Evolutionary conservation across 2,329 filamentous ascomycete species (phyloP), one percentile per base, ranked within the genome.

Genomic region (Ascosphaera pollenicola): DNA sequence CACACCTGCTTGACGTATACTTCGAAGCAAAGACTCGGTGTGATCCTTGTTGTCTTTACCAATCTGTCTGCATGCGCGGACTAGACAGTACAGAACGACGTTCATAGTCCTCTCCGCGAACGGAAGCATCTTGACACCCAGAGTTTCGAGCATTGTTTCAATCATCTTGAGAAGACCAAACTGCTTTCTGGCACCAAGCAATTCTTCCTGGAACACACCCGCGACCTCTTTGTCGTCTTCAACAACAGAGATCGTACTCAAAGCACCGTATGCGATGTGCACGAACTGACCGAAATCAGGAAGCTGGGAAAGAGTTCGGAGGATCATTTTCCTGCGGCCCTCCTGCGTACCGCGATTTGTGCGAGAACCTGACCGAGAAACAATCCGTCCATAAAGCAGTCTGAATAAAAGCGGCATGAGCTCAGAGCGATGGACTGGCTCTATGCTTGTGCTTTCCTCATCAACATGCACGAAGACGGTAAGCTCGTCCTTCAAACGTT

Each of bases 101-200:
- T 87, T 75, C 44, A 87, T 64, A 3, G 95, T 65, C 10, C 68
- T 69, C 13, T 69, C 62, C 37, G 77, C 68, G 48, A 80, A 87
- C 0, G 73, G 69, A 2, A 65, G 57, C 40, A 91, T 72, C 40
- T 75, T 76, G 3, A 69, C 73, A 39, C 85, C 83, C 28, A 95
- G 69, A 39, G 89, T 83, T 41, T 78, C 78, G 43, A 95, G 73
- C 53, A 95, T 73, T 8, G 87, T 75, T 43, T 84, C 76, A 38
- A 89, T 67, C 82, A 95, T 89, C 52, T 91, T 92, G 39, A 93
- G 62, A 52, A 94, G 73, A 63, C 91, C 89, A 42, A 89, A 70
- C 55, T 94, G 87, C 55, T 85, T 89, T 49, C 85, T 73, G 8
- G 69, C 59, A 13, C 71, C 68, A 18, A 85, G 59, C 10, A 78